A percentile compares a stretch with the other conserved stretches of the same genome.
These are phyloP conservation scores for Salvia hispanica DNA, from an alignment of 257 asterid genomes.

Conservation along the genomic window DNA sequence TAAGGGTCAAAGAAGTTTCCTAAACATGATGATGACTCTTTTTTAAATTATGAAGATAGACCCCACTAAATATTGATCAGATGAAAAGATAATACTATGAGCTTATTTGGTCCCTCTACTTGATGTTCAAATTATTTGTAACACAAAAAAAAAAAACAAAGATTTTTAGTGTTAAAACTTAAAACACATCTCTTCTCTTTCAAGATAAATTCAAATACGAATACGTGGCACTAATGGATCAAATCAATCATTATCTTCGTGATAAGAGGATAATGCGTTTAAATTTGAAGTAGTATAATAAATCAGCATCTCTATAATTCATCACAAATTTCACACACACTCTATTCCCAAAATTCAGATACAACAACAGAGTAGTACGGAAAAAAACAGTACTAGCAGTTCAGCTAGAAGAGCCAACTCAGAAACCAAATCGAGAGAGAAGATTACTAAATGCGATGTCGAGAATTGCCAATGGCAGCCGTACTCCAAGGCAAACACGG, in stretches of 20 bases:
- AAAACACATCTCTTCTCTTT: not conserved
- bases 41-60: constrained; percentile 2
- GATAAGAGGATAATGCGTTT: not conserved
- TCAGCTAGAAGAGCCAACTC: not conserved
- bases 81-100: not conserved
- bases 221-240: not conserved
- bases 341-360: not conserved
- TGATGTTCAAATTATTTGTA: not conserved
- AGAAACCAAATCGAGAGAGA: not conserved
- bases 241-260: constrained; percentile 13
- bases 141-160: not conserved
- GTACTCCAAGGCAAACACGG: constrained; percentile 47
- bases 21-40: not conserved
- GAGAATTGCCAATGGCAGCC: constrained; percentile 47
- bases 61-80: constrained; percentile 13
- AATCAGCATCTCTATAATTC: not conserved
- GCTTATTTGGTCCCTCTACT: constrained; percentile 11
- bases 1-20: not conserved
- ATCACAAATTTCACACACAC: not conserved
- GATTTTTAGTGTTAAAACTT: not conserved
- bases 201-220: not conserved
- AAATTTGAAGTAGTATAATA: not conserved
- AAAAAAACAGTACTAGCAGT: not conserved
- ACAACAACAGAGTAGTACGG: not conserved
- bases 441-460: constrained; percentile 36